Evolutionary conservation across 2,329 filamentous ascomycete genomes (phyloP).

Genomic region (Fusarium sp.): DNA sequence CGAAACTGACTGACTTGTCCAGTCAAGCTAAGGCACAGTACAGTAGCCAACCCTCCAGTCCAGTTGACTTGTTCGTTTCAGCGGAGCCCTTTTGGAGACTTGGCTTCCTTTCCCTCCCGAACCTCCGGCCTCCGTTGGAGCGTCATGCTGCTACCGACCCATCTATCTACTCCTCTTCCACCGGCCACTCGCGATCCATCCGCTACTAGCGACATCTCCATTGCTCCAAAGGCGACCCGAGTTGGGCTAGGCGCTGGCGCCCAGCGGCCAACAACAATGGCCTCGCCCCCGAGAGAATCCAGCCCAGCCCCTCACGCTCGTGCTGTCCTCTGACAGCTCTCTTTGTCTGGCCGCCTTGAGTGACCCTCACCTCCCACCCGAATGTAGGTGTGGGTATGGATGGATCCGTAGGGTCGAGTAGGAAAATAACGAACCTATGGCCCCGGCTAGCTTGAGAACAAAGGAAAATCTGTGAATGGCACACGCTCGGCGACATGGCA

Average conservation of each 20-base stretch:
- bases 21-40: slow-evolving; percentile 1
- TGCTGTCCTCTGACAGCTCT: slow-evolving; percentile 33
- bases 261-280: slow-evolving; percentile 42
- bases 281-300: slow-evolving; percentile 29
- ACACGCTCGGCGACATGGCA: slow-evolving; percentile 34
- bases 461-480: slow-evolving; percentile 17
- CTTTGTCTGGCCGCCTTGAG: slow-evolving; percentile 22
- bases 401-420: slow-evolving; percentile 17
- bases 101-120: slow-evolving; percentile 39
- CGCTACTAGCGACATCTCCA: slow-evolving; percentile 41
- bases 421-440: slow-evolving; percentile 24
- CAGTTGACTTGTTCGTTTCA: slow-evolving; percentile 32
- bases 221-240: slow-evolving; percentile 39
- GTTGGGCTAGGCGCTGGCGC: slow-evolving; percentile 44
- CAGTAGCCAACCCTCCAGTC: slow-evolving; percentile 21
- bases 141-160: slow-evolving; percentile 17
- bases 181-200: slow-evolving; percentile 43
- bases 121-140: slow-evolving; percentile 24
- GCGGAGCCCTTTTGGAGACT: slow-evolving; percentile 28
- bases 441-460: slow-evolving; percentile 32
- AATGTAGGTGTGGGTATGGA: slow-evolving; percentile 14
- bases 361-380: slow-evolving; percentile 37
- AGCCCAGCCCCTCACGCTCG: slow-evolving; percentile 43
- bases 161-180: slow-evolving; percentile 28
- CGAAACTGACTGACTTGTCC: slow-evolving; percentile 2